phyloP scores from a whole-genome alignment of 176 grass and related monocot genomes.

The Aegilops bicornis region DNA sequence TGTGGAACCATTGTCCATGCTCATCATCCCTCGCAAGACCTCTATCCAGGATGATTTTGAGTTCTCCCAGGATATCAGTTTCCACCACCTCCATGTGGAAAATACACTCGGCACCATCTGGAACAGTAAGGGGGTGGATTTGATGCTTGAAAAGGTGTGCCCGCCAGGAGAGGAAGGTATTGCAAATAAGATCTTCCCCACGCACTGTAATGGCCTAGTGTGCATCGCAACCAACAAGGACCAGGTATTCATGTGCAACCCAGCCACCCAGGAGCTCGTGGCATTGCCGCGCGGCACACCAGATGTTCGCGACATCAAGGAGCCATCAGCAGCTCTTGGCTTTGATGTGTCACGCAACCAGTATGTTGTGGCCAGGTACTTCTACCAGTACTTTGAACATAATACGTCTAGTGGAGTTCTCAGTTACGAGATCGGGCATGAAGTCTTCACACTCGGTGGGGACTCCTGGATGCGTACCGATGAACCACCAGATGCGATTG shows the following conservation, averaged over 20 bases:
- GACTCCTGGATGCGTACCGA: background rate
- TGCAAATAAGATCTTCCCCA: background rate
- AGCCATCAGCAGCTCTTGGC: background rate
- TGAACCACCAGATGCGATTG: background rate
- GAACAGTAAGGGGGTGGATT: background rate
- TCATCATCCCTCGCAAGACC: background rate
- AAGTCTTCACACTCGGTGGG: background rate
- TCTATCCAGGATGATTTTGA: rapidly evolving
- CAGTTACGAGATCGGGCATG: background rate
- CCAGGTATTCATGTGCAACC: conserved; percentile 18
- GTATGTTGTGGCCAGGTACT: background rate
- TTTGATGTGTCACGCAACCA: background rate
- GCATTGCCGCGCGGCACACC: background rate
- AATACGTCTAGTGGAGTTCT: background rate
- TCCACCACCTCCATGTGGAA: background rate
- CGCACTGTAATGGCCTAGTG: conserved; percentile 15
- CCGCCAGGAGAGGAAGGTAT: background rate
- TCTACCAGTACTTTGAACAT: background rate
- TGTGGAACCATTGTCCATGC: background rate
- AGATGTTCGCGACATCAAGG: background rate
- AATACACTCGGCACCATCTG: background rate
- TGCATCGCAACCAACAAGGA: background rate
- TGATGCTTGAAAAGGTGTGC: background rate
- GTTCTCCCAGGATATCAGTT: background rate
- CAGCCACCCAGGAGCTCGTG: conserved; percentile 3